Conservation (phyloP, 1,284 basidiomycete genomes). For the Sanguinoderma infundibulare region DNA sequence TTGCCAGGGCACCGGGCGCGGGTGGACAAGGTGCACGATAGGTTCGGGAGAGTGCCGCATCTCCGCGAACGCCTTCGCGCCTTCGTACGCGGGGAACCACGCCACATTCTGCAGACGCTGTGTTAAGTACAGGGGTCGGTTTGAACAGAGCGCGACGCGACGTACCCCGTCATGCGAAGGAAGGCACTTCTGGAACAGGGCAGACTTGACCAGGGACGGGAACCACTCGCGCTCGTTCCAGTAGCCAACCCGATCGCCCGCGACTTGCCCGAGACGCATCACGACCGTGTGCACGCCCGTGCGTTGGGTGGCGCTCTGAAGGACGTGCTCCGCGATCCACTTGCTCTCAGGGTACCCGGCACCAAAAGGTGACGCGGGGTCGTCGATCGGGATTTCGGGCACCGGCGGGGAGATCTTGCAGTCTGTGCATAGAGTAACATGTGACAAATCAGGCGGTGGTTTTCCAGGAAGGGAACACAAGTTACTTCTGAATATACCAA, state of each 20-base stretch:
- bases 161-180: constrained; percentile 29
- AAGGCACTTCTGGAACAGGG: constrained; percentile 32
- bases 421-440: background rate
- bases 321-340: constrained; percentile 43
- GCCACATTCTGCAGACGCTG: constrained; percentile 17
- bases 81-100: constrained; percentile 34
- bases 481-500: constrained; percentile 33
- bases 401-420: constrained; percentile 18
- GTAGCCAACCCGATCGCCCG: constrained; percentile 42
- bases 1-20: constrained; percentile 28
- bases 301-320: constrained; percentile 25
- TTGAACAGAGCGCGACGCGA: constrained; percentile 6
- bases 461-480: background rate
- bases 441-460: background rate
- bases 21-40: constrained; percentile 37
- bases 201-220: constrained; percentile 44
- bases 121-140: background rate
- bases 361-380: constrained; percentile 35
- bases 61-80: constrained; percentile 29
- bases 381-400: constrained; percentile 19
- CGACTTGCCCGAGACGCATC: constrained; percentile 49
- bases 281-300: constrained; percentile 35
- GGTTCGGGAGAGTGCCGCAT: constrained; percentile 24
- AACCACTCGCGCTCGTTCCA: constrained; percentile 53
- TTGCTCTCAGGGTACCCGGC: constrained; percentile 46